Percentiles rank a stretch among this genome's conserved stretches.
phyloP scores from a whole-genome alignment of 192 early-diverging fungal genomes.

The Podila epicladia region DNA sequence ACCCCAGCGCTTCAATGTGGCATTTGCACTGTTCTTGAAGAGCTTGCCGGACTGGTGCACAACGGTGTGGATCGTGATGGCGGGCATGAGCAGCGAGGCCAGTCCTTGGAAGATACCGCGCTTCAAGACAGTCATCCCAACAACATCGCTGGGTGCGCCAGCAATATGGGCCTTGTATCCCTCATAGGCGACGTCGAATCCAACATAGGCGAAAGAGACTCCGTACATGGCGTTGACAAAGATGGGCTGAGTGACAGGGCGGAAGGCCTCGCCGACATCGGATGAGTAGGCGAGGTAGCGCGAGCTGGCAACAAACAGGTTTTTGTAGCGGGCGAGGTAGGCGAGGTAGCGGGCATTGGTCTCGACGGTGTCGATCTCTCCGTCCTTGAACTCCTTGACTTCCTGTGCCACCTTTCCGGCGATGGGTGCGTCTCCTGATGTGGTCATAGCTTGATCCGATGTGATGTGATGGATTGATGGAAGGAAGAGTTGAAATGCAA shows the following conservation, averaged over 20 bases:
- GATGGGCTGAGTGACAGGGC: conserved; percentile 63
- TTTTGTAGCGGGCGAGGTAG: conserved; percentile 60
- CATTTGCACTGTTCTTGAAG: conserved; percentile 61
- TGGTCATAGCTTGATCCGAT: conserved; percentile 15
- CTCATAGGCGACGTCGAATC: conserved; percentile 69
- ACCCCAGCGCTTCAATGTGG: conserved; percentile 60
- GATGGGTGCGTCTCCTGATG: conserved; percentile 20
- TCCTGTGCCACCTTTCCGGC: conserved; percentile 27
- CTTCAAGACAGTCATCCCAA: conserved; percentile 61
- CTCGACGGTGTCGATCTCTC: conserved; percentile 56
- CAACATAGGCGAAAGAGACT: conserved; percentile 69
- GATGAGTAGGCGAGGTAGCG: conserved; percentile 74
- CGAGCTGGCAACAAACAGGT: conserved; percentile 52
- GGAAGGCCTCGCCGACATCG: conserved; percentile 76
- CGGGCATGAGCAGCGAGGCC: conserved; percentile 66
- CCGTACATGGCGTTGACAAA: conserved; percentile 71
- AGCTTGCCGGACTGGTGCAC: conserved; percentile 54
- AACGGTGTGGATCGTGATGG: conserved; percentile 72
- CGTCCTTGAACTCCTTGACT: conserved; percentile 36
- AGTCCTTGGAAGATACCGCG: conserved; percentile 70
- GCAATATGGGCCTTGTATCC: conserved; percentile 62
- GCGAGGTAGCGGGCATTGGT: conserved; percentile 63
- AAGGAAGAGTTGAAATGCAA: neutral
- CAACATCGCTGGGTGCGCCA: conserved; percentile 52
- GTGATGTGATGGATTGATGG: neutral